phyloP scores from a whole-genome alignment of 2,329 filamentous ascomycete genomes.

The Trichophyton mentagrophytes region DNA sequence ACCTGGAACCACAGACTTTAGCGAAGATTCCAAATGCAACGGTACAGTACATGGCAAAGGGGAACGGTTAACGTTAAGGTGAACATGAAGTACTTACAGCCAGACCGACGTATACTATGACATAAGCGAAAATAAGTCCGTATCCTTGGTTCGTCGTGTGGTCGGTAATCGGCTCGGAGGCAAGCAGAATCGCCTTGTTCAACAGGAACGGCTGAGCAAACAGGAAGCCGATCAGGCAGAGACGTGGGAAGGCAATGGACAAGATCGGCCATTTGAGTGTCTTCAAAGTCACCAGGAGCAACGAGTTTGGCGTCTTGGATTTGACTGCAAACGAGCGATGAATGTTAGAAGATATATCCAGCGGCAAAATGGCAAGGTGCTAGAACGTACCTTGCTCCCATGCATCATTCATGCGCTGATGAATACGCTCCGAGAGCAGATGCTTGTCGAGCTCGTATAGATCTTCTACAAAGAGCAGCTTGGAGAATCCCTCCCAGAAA shows the following conservation, averaged over 20 bases:
- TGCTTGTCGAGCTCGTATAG: slow-evolving; percentile 36
- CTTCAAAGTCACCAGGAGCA: slow-evolving; percentile 22
- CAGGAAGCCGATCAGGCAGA: slow-evolving; percentile 26
- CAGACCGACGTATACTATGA: slow-evolving; percentile 32
- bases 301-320: slow-evolving; percentile 18
- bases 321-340: slow-evolving; percentile 15
- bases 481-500: slow-evolving; percentile 38
- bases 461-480: slow-evolving; percentile 33
- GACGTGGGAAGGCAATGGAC: slow-evolving; percentile 22
- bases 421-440: slow-evolving; percentile 30
- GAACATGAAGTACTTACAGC: slow-evolving; percentile 21
- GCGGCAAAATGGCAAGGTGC: slow-evolving; percentile 7
- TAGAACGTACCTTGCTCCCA: slow-evolving; percentile 30
- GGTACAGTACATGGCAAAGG: too few relatives aligned
- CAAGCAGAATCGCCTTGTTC: slow-evolving; percentile 25
- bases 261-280: slow-evolving; percentile 25
- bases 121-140: slow-evolving; percentile 33
- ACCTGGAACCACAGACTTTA: slow-evolving; percentile 17
- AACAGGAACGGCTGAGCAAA: slow-evolving; percentile 29
- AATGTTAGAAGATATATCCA: not conserved
- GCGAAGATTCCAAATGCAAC: too few relatives aligned
- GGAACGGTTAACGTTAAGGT: too few relatives aligned
- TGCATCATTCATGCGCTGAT: slow-evolving; percentile 24
- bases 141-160: slow-evolving; percentile 27
- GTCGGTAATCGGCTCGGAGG: slow-evolving; percentile 19